Evolutionary conservation across 108 stramenopile species (phyloP), one percentile per base, ranked within the genome.

Genomic region (Seminavis robusta): DNA sequence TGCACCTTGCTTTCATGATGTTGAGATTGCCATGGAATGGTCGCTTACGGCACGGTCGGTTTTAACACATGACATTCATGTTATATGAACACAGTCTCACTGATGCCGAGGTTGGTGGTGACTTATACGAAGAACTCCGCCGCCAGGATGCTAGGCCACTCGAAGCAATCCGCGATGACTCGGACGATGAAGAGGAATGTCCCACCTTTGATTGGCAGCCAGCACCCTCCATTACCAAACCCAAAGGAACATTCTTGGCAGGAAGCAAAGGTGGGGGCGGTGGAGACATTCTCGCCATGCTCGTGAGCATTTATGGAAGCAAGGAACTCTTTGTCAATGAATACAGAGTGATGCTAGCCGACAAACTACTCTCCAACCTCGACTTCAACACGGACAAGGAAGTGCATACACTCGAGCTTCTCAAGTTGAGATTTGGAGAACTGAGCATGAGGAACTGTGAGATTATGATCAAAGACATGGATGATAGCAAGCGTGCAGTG

Each of bases 301-400:
- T 99, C 5, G 96, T 99, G 21, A 90, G 94, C 15, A 97, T 99
- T 41, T 99, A 97, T 67, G 98, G 98, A 3, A 94, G 92, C 65
- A 97, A 97, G 80, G 97, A 97, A 52, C 65, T 97, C 23, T 98
- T 98, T 66, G 95, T 97, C 13, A 81, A 94, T 61, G 98, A 99
- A 68, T 99, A 97, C 67, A 61, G 96, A 31, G 62, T 89, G 52
- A 94, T 98, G 94, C 66, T 99, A 44, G 95, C 96, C 2, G 97
- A 97, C 64, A 99, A 97, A 66, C 74, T 97, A n/a, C 66, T 98
- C 28, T 32, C 29, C 31, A 91, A 88, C 58, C 47, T 90, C 15
- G 78, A 85, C 49, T 97, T 86, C 57, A 76, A 94, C 55, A 96
- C 96, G 1, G 97, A 97, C 52, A 63, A 71, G 53, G 95, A 97